Evolutionary conservation across 129 eudicot genomes (phyloP), one percentile per base, ranked within the genome.

Genomic region (Calendula officinalis): DNA sequence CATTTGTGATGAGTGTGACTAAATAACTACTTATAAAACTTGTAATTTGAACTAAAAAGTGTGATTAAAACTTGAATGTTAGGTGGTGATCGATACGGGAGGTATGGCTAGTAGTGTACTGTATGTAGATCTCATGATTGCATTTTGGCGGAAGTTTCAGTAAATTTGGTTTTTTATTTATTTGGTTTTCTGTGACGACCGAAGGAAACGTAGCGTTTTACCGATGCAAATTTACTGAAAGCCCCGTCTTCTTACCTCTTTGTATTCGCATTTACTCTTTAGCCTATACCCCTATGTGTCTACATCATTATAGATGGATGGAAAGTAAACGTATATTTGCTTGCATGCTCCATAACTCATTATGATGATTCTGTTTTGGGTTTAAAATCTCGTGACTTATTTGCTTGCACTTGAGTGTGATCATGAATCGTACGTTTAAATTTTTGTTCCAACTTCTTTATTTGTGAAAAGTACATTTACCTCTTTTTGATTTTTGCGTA

Each of bases 91-190:
- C n/a, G n/a, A 62, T 13, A 62, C 13, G 10, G 39, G 74, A 30
- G 75, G 59, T 68, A 2, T 10, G 52, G 11, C 15, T 49, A 49
- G 1, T 4, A 1, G 3, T 14, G 7, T 56, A 33, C n/a, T 27
- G 7, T 52, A 22, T 53, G 43, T 73, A 73, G 60, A 73, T 73
- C 67, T 73, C 72, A 73, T 73, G 10, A 73, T 73, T 73, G 64
- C 78, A 39, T 22, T 22, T 46, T 56, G 77, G 45, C 67, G 66
- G 14, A 73, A 56, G 39, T 73, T 56, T 47, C 75, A 70, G 68
- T 60, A 61, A 41, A 32, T 56, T 73, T 73, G 78, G 65, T 73
- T 73, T 73, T 1, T 73, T n/a, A n/a, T n/a, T 37, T 66, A 30
- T 65, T 46, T 73, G 72, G 32, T 56, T 56, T 66, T 47, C 38